A percentile compares a stretch with the other conserved stretches of the same genome.
These are phyloP conservation scores for Avena eriantha DNA, from an alignment of 176 grass and related monocot genomes.

Conservation along the genomic window DNA sequence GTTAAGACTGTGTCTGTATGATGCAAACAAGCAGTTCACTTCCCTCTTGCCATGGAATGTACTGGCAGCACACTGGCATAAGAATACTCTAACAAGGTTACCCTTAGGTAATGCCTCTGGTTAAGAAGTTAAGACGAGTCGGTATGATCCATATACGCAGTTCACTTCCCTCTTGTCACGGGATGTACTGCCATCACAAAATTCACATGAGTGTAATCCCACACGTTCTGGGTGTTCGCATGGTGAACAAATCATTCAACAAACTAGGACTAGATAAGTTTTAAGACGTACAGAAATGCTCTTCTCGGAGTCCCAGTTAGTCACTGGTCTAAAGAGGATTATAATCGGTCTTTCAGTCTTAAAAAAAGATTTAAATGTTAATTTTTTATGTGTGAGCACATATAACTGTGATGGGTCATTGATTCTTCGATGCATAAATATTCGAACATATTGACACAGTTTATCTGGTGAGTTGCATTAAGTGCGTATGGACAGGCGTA, in stretches of 20 bases:
- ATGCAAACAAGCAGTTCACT: background rate
- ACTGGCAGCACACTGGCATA: background rate
- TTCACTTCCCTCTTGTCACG: constrained; percentile 20
- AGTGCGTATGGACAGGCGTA: background rate
- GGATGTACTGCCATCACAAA: constrained; percentile 44
- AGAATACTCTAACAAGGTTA: background rate
- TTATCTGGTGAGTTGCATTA: background rate
- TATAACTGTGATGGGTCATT: background rate
- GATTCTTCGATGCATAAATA: background rate
- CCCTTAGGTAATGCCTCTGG: constrained; percentile 21
- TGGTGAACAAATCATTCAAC: constrained; percentile 8
- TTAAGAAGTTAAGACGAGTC: constrained; percentile 37
- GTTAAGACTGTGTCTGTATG: constrained; percentile 15
- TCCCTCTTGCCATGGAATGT: constrained; percentile 19
- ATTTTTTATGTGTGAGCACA: constrained; percentile 1
- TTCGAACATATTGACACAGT: background rate
- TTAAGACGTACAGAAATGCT: background rate
- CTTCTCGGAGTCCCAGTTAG: background rate
- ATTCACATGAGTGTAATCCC: constrained; percentile 42
- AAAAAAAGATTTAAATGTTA: constrained; percentile 24
- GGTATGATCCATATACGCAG: constrained; percentile 2
- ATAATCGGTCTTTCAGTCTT: background rate
- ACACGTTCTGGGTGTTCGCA: constrained; percentile 45
- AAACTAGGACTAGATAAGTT: background rate
- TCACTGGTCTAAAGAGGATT: constrained; percentile 15